Conservation (phyloP, 1,284 basidiomycete genomes). For the Cutaneotrichosporon spelunceum region DNA sequence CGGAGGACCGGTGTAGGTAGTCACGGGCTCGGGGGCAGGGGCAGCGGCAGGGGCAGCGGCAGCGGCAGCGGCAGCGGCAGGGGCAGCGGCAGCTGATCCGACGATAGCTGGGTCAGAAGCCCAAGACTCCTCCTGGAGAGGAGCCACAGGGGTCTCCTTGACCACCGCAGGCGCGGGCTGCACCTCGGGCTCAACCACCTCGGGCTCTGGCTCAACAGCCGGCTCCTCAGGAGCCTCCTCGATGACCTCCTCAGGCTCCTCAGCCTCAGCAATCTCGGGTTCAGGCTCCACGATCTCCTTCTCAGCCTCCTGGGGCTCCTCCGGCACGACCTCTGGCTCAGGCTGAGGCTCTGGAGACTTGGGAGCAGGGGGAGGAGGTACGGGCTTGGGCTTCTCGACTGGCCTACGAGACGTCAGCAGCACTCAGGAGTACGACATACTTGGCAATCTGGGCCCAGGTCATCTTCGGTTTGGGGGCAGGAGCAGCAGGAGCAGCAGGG, state of each 20-base stretch:
- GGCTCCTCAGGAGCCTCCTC: slow-evolving; percentile 18
- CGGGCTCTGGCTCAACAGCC: slow-evolving; percentile 22
- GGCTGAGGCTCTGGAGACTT: slow-evolving; percentile 33
- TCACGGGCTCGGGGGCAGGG: slow-evolving; percentile 36
- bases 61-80: slow-evolving; percentile 30
- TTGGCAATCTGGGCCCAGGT: slow-evolving; percentile 54
- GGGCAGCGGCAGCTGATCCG: slow-evolving; percentile 29
- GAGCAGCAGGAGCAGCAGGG: slow-evolving; percentile 7
- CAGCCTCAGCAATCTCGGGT: slow-evolving; percentile 14
- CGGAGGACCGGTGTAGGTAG: slow-evolving; percentile 51
- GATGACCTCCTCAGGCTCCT: slow-evolving; percentile 18
- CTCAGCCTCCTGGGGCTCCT: slow-evolving; percentile 18
- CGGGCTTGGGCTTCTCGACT: slow-evolving; percentile 50
- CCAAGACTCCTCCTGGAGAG: slow-evolving; percentile 18
- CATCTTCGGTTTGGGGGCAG: slow-evolving; percentile 46
- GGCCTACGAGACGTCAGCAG: slow-evolving; percentile 31
- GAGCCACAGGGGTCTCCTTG: slow-evolving; percentile 21
- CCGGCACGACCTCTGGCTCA: slow-evolving; percentile 29
- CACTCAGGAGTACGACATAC: slow-evolving; percentile 29
- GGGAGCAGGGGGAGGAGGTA: slow-evolving; percentile 62
- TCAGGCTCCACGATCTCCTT: slow-evolving; percentile 23
- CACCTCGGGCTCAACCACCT: slow-evolving; percentile 56
- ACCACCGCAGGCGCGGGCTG: slow-evolving; percentile 7
- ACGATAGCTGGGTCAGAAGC: slow-evolving; percentile 47
- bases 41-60: slow-evolving; percentile 26